Base-by-base conservation (phyloP, 805 yeast genomes). In the Starmerella apis region DNA sequence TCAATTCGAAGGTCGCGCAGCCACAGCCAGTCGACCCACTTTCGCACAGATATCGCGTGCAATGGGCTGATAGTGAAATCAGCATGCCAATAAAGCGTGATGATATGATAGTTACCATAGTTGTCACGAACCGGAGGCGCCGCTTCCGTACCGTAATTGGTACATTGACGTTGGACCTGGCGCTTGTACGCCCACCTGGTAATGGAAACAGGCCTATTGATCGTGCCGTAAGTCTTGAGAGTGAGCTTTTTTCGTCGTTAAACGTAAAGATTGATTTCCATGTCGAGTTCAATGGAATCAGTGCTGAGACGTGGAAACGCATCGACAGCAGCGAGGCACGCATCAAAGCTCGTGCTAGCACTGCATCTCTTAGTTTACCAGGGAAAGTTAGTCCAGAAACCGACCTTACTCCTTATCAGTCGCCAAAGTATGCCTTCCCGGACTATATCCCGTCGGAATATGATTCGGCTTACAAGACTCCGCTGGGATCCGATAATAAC, bases 21-120 rank as follows among this genome's bases (percentile, higher is more conserved):
- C 59, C 60, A 18, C 47, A 43, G 27, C 63, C 63, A 9, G 63
- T 53, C 9, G 63, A 60, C 32, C 60, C 61, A 8, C 57, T 60
- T 23, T 50, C 56, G 27, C 55, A 50, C 31, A 54, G 63, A n/a
- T 46, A 46, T 47, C 54, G 53, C 28, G 56, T 52, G 27, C 14
- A 23, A 10, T 57, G 59, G 55, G 49, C 53, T 10, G 63, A 59
- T 44, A 48, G 56, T 10, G 52, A 48, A 24, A 43, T 60, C n/a
- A 16, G 41, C 10, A 27, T 60, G 8, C 42, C 48, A 10, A 43
- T 49, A 2, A 44, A 43, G 11, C 39, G 43, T 19, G 43, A 46
- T 14, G 19, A 39, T 16, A 49, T 43, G 19, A 14, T 10, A 8
- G 42, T 59, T 23, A 44, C 47, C 13, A 22, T 60, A 20, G 35